phyloP scores from a whole-genome alignment of 1,284 basidiomycete genomes.

The Xerocomus minutiporus region DNA sequence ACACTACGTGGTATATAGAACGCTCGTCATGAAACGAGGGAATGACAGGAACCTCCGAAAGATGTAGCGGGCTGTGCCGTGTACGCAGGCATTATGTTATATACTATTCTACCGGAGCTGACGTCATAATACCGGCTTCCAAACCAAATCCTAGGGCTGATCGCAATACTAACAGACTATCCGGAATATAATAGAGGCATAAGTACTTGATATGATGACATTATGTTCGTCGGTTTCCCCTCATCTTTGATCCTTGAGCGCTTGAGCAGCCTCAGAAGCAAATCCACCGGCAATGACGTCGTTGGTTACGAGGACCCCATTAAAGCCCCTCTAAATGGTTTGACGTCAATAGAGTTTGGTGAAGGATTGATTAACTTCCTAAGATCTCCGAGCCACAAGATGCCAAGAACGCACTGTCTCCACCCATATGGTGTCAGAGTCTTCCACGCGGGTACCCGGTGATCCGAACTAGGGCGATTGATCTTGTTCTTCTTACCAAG shows the following conservation, averaged over 20 bases:
- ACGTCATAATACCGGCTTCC: slow-evolving; percentile 56
- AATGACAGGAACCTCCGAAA: too few species aligned
- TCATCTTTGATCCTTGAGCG: slow-evolving; percentile 36
- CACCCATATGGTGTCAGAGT: slow-evolving; percentile 65
- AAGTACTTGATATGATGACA: slow-evolving; percentile 62
- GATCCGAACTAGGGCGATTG: slow-evolving; percentile 56
- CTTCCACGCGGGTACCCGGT: slow-evolving; percentile 67
- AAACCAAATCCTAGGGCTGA: slow-evolving; percentile 79
- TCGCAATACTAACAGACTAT: slow-evolving; percentile 57
- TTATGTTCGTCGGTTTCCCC: slow-evolving; percentile 52
- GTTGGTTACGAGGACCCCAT: slow-evolving; percentile 61
- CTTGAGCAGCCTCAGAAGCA: slow-evolving; percentile 39
- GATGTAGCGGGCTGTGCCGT: too few species aligned
- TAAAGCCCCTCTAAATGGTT: slow-evolving; percentile 68
- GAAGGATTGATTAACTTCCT: not conserved
- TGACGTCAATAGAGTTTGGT: slow-evolving; percentile 75
- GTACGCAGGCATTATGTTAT: too few species aligned
- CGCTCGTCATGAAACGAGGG: too few species aligned
- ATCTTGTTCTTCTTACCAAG: slow-evolving; percentile 68
- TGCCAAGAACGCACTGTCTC: slow-evolving; percentile 43
- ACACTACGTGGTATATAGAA: too few species aligned
- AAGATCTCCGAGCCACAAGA: not conserved
- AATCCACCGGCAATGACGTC: slow-evolving; percentile 73
- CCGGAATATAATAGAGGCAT: slow-evolving; percentile 15
- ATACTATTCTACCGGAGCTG: slow-evolving; percentile 36